phyloP scores from a whole-genome alignment of 192 early-diverging fungal species.

The Chytriomyces confervae region DNA sequence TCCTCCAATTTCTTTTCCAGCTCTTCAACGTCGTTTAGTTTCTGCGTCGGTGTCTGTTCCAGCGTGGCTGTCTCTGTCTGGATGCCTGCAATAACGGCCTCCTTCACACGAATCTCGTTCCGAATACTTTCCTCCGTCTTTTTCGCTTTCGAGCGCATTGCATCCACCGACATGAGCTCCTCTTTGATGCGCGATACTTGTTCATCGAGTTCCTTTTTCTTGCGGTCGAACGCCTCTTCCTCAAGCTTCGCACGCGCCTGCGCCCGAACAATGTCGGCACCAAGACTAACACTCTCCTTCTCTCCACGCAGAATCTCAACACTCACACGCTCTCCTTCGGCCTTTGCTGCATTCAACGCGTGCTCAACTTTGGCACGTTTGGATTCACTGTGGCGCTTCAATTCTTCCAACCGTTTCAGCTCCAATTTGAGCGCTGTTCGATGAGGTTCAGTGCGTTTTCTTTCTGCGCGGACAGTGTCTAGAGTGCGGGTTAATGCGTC shows the following conservation, averaged over 20 bases:
- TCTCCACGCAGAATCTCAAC: conserved; percentile 5
- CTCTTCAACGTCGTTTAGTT: conserved; percentile 22
- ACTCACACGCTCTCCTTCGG: conserved; percentile 17
- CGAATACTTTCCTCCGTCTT: conserved; percentile 12
- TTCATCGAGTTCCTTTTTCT: conserved; percentile 28
- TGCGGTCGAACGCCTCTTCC: conserved; percentile 31
- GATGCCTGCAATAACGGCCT: conserved; percentile 34
- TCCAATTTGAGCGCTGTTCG: conserved; percentile 15
- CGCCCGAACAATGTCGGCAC: conserved; percentile 8
- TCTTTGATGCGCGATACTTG: conserved; percentile 25
- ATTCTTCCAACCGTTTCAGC: conserved; percentile 26
- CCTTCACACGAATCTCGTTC: conserved; percentile 34
- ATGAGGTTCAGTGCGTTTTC: conserved; percentile 13
- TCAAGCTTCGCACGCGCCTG: conserved; percentile 11
- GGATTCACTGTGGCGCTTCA: conserved; percentile 18
- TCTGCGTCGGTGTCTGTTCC: neutral
- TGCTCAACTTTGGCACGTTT: conserved; percentile 14
- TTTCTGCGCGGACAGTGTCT: conserved; percentile 19
- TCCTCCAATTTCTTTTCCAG: conserved; percentile 24
- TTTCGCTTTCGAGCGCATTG: conserved; percentile 28
- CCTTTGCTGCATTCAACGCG: conserved; percentile 11
- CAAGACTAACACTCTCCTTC: conserved; percentile 23
- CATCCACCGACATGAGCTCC: conserved; percentile 23
- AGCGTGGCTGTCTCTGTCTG: conserved; percentile 13
- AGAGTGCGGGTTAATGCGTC: neutral